Percentiles rank a stretch among this genome's conserved stretches.
Evolutionary conservation across 768 basidiomycete species (phyloP).

Genomic region (Crepidotus variabilis): DNA sequence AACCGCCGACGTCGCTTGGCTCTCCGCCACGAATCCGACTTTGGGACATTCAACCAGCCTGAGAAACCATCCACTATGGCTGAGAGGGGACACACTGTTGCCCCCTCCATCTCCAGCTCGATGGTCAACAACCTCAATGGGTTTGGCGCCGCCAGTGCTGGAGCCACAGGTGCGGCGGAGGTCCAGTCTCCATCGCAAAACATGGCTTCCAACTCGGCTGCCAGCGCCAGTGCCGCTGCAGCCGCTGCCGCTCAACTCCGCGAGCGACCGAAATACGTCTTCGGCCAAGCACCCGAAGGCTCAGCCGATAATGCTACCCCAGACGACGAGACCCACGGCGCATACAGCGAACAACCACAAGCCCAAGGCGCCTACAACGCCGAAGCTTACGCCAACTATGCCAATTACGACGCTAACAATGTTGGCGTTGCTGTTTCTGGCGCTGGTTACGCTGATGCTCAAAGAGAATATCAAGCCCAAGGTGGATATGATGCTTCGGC

Average conservation of each 20-base stretch:
- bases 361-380: constrained; percentile 34
- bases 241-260: constrained; percentile 29
- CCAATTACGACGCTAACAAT: constrained; percentile 24
- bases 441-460: constrained; percentile 25
- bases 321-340: constrained; percentile 29
- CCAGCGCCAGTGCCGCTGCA: constrained; percentile 6
- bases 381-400: constrained; percentile 42
- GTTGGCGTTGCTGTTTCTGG: constrained; percentile 17
- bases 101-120: constrained; percentile 25
- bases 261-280: constrained; percentile 36
- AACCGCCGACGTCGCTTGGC: constrained; percentile 25
- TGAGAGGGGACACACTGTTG: constrained; percentile 19
- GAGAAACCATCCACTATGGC: constrained; percentile 18
- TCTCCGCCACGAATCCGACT: constrained; percentile 27
- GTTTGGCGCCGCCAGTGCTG: constrained; percentile 11
- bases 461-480: constrained; percentile 27
- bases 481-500: constrained; percentile 13
- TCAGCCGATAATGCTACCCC: constrained; percentile 12
- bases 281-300: constrained; percentile 27
- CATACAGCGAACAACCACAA: constrained; percentile 39
- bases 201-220: constrained; percentile 25
- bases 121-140: constrained; percentile 34
- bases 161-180: constrained; percentile 8
- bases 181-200: constrained; percentile 5
- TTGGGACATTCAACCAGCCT: constrained; percentile 28